Conservation (phyloP, 441 rosid genomes). For the Omphalea diandra region DNA sequence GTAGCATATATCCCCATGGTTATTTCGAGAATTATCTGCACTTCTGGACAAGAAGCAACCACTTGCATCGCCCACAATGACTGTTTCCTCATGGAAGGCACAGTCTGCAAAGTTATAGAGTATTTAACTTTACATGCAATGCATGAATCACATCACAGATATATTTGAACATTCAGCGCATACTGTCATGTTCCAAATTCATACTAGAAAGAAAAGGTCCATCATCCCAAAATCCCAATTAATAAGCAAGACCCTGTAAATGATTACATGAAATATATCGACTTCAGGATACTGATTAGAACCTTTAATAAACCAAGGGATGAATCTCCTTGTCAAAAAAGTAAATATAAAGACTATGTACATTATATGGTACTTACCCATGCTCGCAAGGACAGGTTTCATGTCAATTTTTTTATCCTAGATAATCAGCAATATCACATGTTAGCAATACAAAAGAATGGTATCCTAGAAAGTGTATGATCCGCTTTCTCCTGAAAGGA, state of each 20-base stretch:
- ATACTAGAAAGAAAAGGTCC: neutral
- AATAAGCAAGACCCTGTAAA: neutral
- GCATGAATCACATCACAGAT: neutral
- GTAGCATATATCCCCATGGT: neutral
- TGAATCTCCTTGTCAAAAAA: neutral
- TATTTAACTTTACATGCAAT: neutral
- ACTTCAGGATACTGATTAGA: neutral
- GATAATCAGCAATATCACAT: slow-evolving; percentile 19
- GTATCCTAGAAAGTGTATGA: neutral
- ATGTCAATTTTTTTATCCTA: slow-evolving; percentile 35
- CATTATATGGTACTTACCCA: slow-evolving; percentile 29
- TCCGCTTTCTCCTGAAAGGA: neutral
- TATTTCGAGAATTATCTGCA: slow-evolving; percentile 9
- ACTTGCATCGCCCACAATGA: slow-evolving; percentile 48
- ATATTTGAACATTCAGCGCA: neutral
- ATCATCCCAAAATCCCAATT: neutral
- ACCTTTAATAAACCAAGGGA: neutral
- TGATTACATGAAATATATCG: neutral
- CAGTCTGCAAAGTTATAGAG: slow-evolving; percentile 29
- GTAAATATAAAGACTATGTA: neutral
- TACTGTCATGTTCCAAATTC: neutral
- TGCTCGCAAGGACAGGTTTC: slow-evolving; percentile 34
- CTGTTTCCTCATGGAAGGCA: slow-evolving; percentile 41
- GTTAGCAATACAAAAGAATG: slow-evolving; percentile 3
- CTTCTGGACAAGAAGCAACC: slow-evolving; percentile 32